Evolutionary conservation across 2,329 filamentous ascomycete genomes (phyloP).

Genomic region (Fusarium oxysporum): DNA sequence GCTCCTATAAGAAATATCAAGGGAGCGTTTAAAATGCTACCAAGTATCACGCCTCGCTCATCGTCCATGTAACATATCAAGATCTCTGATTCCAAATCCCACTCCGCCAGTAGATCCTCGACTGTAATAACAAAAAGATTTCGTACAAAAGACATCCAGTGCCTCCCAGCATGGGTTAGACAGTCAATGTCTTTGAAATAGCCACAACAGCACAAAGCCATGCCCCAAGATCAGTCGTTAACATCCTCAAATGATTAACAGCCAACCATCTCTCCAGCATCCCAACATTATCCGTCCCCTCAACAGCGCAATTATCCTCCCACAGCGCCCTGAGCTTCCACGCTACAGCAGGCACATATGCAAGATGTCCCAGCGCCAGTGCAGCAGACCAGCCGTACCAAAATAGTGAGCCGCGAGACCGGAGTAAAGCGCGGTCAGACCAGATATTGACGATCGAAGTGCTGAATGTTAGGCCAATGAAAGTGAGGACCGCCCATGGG

Average conservation of each 20-base stretch:
- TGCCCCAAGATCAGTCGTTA: constrained; percentile 51
- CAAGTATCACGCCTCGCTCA: not conserved
- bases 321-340: constrained; percentile 48
- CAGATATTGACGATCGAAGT: constrained; percentile 45
- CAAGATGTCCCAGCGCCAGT: constrained; percentile 49
- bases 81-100: not conserved
- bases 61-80: not conserved
- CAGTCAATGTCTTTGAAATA: constrained; percentile 42
- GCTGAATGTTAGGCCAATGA: constrained; percentile 51
- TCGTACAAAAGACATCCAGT: not conserved
- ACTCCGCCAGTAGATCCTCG: not conserved
- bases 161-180: not conserved
- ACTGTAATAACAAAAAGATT: not conserved
- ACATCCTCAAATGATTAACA: constrained; percentile 48
- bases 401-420: constrained; percentile 38
- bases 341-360: constrained; percentile 50
- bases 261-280: constrained; percentile 48
- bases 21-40: not conserved
- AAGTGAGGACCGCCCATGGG: constrained; percentile 49
- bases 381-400: constrained; percentile 51
- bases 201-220: constrained; percentile 51
- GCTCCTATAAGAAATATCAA: not conserved
- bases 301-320: constrained; percentile 38
- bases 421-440: constrained; percentile 39
- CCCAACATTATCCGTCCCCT: constrained; percentile 45